Base-by-base conservation (phyloP, 768 basidiomycete genomes). In the Lactifluus hygrophoroides region DNA sequence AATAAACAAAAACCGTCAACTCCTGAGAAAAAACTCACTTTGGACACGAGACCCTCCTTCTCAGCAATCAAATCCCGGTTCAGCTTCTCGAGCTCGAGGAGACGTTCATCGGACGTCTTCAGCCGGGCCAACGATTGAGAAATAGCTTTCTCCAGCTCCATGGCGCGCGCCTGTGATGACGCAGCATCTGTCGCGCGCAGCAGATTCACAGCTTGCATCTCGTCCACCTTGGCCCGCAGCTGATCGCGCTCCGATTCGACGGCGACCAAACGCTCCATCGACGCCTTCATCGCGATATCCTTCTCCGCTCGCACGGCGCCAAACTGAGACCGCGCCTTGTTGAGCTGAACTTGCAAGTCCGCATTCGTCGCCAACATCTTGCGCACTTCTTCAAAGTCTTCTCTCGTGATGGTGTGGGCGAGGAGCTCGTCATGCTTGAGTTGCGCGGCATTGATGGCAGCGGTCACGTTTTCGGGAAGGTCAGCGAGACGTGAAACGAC, bases 221-320 rank as follows among this genome's bases (percentile, higher is more conserved):
- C 81, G 58, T 83, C 82, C 19, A 83, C 67, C 60, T 85, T 81
- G 3, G 67, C 62, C 42, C 79, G 79, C 44, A 88, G 68, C 5
- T 72, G 71, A 21, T 91, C 86, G 21, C 87, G 81, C 53, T 91
- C 88, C 28, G 69, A 74, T 68, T 91, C 89, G 0, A 75, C 74
- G 23, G 74, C 73, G 23, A 69, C 72, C 30, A 88, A 71, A 61
- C 86, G 86, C 62, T 90, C 86, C 21, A 66, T n/a, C n/a, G n/a
- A n/a, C n/a, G n/a, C n/a, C n/a, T n/a, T n/a, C n/a, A n/a, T 71
- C 46, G 90, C 68, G 37, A 80, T 73, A 49, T 91, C 90, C 71
- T 90, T 93, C 74, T 93, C 90, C 14, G 88, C 88, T 16, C 87
- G 82, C 5, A 86, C 79, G 66, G 88, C 85, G 0, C 88, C 88